phyloP scores from a whole-genome alignment of 176 grass and related monocot genomes.

The Tillandsia leiboldiana region DNA sequence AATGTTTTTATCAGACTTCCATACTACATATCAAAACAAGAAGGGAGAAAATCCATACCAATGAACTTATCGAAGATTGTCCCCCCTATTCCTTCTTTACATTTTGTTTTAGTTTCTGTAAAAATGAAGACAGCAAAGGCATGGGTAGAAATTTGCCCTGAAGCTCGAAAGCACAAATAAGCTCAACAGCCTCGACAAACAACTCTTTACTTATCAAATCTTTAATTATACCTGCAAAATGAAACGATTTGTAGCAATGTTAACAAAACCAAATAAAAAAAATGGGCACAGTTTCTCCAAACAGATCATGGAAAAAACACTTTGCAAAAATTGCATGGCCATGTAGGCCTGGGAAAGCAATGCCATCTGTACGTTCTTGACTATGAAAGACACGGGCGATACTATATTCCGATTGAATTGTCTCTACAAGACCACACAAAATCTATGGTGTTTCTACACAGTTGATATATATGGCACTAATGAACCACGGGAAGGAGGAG shows the following conservation, averaged over 20 bases:
- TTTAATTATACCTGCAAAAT: constrained; percentile 37
- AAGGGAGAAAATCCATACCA: constrained; percentile 1
- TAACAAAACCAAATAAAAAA: not conserved
- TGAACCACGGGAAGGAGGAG: too few species aligned
- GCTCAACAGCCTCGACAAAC: constrained; percentile 27
- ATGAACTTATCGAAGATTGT: constrained; percentile 7
- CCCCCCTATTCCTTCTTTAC: constrained; percentile 7
- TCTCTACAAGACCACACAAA: too few species aligned
- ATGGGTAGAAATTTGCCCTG: constrained; percentile 30
- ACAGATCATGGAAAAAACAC: too few species aligned
- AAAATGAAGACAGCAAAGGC: constrained; percentile 17
- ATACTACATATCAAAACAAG: not conserved
- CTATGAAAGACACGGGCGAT: too few species aligned
- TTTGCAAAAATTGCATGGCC: too few species aligned
- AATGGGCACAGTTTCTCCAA: not conserved
- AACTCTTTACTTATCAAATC: constrained; percentile 40
- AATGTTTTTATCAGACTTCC: not conserved
- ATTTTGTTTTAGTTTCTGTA: constrained; percentile 27
- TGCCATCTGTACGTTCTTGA: too few species aligned
- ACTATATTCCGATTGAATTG: too few species aligned
- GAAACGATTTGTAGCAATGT: not conserved
- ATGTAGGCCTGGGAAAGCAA: too few species aligned
- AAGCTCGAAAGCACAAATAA: constrained; percentile 45
- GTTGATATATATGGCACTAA: too few species aligned
- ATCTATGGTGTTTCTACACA: too few species aligned